Evolutionary conservation across 2,329 filamentous ascomycete species (phyloP).

Genomic region (Tolypocladium endophyticum): DNA sequence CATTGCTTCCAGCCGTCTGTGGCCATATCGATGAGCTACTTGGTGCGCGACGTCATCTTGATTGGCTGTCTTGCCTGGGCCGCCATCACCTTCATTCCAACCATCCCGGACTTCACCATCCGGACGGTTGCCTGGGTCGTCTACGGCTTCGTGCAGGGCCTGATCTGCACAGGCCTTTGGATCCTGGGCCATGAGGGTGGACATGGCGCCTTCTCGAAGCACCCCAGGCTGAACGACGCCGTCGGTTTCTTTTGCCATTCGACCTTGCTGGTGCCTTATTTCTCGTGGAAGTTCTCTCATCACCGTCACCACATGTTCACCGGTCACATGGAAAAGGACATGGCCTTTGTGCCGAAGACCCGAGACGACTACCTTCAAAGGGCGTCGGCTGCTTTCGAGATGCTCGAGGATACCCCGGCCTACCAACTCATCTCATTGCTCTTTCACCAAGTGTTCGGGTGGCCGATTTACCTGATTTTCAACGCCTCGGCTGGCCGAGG

Average conservation of each 20-base stretch:
- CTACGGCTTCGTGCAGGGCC: slow-evolving; percentile 55
- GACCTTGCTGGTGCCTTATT: slow-evolving; percentile 57
- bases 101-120: neutral
- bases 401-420: neutral
- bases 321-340: slow-evolving; percentile 58
- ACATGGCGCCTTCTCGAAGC: slow-evolving; percentile 53
- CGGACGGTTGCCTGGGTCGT: slow-evolving; percentile 41
- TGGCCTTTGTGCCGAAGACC: slow-evolving; percentile 47
- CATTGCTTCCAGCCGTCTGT: slow-evolving; percentile 34
- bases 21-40: slow-evolving; percentile 21
- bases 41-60: neutral
- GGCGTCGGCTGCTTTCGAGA: neutral
- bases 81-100: neutral
- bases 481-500: neutral
- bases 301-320: slow-evolving; percentile 59
- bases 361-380: slow-evolving; percentile 20
- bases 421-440: neutral
- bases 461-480: neutral
- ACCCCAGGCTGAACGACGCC: slow-evolving; percentile 46
- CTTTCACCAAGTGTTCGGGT: neutral
- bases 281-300: slow-evolving; percentile 63
- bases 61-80: neutral
- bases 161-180: slow-evolving; percentile 59
- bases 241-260: slow-evolving; percentile 56
- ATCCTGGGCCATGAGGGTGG: slow-evolving; percentile 62